These are phyloP conservation scores for Monosporascus sp. DNA, from an alignment of 2,329 filamentous ascomycete genomes.

Conservation along the genomic window DNA sequence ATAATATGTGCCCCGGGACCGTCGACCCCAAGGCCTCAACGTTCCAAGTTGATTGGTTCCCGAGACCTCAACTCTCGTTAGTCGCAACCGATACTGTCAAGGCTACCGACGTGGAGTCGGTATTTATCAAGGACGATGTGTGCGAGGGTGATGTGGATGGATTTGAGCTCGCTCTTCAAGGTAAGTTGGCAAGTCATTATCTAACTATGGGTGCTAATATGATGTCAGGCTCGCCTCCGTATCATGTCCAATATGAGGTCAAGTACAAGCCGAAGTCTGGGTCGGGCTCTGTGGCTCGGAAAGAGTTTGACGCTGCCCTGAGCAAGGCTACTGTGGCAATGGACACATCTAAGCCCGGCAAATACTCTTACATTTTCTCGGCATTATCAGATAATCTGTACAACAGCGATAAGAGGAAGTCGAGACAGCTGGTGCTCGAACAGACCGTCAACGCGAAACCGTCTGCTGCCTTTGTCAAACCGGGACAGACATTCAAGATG, in stretches of 20 bases:
- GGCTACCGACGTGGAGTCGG: conserved; percentile 36
- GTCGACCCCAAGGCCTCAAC: conserved; percentile 67
- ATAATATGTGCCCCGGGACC: conserved; percentile 75
- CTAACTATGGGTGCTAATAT: conserved; percentile 24
- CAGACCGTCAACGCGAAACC: conserved; percentile 84
- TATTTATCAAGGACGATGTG: conserved; percentile 71
- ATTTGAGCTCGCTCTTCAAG: conserved; percentile 74
- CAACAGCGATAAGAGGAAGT: conserved; percentile 61
- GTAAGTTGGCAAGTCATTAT: conserved; percentile 38
- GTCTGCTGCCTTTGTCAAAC: conserved; percentile 73
- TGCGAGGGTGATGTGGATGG: conserved; percentile 93
- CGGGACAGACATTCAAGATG: conserved; percentile 91
- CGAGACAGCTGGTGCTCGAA: conserved; percentile 62
- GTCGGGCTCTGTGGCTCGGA: conserved; percentile 58
- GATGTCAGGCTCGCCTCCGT: conserved; percentile 65
- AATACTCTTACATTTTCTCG: conserved; percentile 81
- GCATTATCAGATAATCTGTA: conserved; percentile 84
- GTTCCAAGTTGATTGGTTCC: conserved; percentile 82
- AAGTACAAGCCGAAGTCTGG: conserved; percentile 65
- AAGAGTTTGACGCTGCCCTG: conserved; percentile 71
- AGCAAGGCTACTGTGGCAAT: conserved; percentile 73
- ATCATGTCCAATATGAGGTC: conserved; percentile 75
- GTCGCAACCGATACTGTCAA: conserved; percentile 59
- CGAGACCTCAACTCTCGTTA: conserved; percentile 67
- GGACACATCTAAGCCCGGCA: conserved; percentile 77